These are phyloP conservation scores for Neurospora intermedia DNA, from an alignment of 495 filamentous ascomycete genomes.

Conservation along the genomic window DNA sequence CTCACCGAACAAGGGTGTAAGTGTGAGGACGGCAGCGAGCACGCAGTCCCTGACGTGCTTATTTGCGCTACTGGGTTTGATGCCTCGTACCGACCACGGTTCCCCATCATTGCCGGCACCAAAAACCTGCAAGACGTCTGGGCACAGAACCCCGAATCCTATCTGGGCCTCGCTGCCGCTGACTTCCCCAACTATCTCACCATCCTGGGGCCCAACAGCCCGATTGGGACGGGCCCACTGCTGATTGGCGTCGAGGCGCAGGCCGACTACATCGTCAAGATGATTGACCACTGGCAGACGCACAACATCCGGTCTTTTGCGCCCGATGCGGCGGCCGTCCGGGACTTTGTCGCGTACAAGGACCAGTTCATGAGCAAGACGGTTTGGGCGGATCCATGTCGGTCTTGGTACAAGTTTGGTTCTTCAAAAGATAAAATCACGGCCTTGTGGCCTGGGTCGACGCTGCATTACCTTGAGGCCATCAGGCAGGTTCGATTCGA, in stretches of 20 bases:
- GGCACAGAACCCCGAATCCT: conserved; percentile 40
- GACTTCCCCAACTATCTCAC: conserved; percentile 49
- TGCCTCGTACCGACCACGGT: conserved; percentile 39
- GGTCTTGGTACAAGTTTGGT: conserved; percentile 40
- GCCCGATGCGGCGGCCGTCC: conserved; percentile 29
- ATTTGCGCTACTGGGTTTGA: conserved; percentile 54
- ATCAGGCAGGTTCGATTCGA: neutral
- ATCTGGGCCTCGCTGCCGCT: conserved; percentile 43
- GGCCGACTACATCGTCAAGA: conserved; percentile 29
- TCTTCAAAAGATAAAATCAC: conserved; percentile 33
- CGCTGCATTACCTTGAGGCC: neutral
- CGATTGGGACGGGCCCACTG: conserved; percentile 19
- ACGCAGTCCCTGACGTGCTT: conserved; percentile 28
- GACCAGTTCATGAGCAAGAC: conserved; percentile 34
- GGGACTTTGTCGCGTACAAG: conserved; percentile 32
- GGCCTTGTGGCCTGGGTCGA: conserved; percentile 19
- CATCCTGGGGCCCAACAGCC: conserved; percentile 20
- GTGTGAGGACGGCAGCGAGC: conserved; percentile 1
- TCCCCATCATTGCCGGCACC: conserved; percentile 38
- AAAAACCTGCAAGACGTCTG: conserved; percentile 35
- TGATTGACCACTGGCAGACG: conserved; percentile 34
- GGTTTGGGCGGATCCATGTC: conserved; percentile 37
- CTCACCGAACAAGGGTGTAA: conserved; percentile 38
- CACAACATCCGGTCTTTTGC: conserved; percentile 37
- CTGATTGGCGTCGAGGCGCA: conserved; percentile 13